Base-by-base conservation (phyloP, 352 stramenopile species). In the Albugo laibachii region DNA sequence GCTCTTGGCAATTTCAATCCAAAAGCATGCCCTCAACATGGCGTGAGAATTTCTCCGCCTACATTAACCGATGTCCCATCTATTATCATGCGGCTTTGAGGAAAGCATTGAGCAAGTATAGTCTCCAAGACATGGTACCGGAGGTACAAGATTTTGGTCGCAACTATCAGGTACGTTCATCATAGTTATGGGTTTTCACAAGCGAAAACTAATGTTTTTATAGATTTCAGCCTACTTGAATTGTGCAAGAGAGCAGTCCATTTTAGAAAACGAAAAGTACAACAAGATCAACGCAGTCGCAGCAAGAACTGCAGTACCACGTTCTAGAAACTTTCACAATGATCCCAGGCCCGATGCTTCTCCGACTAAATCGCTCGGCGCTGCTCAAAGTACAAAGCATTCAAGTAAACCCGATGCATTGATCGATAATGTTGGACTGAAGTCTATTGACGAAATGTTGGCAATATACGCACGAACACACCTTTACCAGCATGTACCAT, bases 21-120 rank as follows among this genome's bases (percentile, higher is more conserved):
- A 91, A 89, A 40, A 74, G 71, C 0, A 91, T 92, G 77, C 77
- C 79, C 5, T 85, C 79, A 0, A 79, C 74, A 3, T 92, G 79
- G 79, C 60, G 77, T 16, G 77, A 92, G 41, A 67, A 66, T 1
- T 91, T 92, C 46, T 71, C 74, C 42, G 63, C 77, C 31, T 92
- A 92, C 42, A 44, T 92, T 12, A 70, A 62, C 38, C 63, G 66
- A 13, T 77, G 72, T 21, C 74, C 79, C 24, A 51, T 86, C 6
- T 92, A 92, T 49, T 92, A 92, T 45, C 83, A 83, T 47, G 59
- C 69, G 2, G 65, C 77, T 0, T 54, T 92, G 43, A 86, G 85
- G 48, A 89, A 91, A 51, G 68, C 73, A 6, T 57, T 92, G 21
- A 66, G 73, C 41, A 88, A 84, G 47, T 92, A 91, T 57, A 92